phyloP scores from a whole-genome alignment of 306 rosid species.

The Betula pendula region DNA sequence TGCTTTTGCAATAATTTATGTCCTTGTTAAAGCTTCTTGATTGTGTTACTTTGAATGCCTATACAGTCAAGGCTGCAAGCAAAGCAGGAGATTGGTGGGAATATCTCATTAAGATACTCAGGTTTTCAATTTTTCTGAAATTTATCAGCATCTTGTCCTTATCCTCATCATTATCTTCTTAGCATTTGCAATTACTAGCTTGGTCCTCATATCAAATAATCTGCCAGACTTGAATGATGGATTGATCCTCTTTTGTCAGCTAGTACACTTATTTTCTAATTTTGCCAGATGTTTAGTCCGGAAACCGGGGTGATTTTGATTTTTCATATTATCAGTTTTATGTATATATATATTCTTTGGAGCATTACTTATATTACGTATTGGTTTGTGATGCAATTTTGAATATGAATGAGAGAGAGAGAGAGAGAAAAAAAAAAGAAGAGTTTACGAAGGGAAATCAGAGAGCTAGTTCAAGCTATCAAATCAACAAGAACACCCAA shows the following conservation, averaged over 20 bases:
- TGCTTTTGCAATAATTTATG: not conserved
- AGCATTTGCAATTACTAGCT: not conserved
- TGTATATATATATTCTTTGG: constrained; percentile 1
- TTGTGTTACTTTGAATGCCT: constrained; percentile 13
- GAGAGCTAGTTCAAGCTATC: too few relatives aligned
- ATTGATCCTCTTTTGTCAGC: not conserved
- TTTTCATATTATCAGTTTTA: not conserved
- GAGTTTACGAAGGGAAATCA: too few relatives aligned
- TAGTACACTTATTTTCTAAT: not conserved
- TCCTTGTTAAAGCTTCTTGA: not conserved
- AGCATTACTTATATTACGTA: not conserved
- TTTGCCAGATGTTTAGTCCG: not conserved
- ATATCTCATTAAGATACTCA: constrained; percentile 74
- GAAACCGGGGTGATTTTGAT: not conserved
- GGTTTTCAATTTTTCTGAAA: constrained; percentile 49
- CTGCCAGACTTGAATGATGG: not conserved
- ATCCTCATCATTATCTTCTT: not conserved
- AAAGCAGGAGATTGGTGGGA: constrained; percentile 83
- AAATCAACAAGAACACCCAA: too few relatives aligned
- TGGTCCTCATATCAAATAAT: not conserved
- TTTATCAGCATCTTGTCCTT: constrained; percentile 1
- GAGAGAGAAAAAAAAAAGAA: too few relatives aligned
- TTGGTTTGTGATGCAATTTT: not conserved
- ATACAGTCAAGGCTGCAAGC: constrained; percentile 93
- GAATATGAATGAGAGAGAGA: too few relatives aligned